These are phyloP conservation scores for Nasturtium officinale DNA, from an alignment of 345 rosid species.

Conservation along the genomic window DNA sequence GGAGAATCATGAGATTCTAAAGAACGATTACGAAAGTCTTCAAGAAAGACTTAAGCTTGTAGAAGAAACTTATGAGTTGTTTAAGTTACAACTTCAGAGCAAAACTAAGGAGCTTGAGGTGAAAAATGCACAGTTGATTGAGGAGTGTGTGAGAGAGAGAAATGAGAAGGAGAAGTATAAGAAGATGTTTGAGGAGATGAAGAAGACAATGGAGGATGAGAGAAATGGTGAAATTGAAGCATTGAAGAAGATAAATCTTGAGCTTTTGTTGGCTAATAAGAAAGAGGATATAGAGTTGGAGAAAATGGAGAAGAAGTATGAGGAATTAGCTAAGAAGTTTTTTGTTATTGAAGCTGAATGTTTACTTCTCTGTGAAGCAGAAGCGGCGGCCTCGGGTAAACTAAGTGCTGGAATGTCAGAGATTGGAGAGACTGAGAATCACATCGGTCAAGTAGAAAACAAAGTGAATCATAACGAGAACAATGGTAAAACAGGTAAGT, in stretches of 20 bases:
- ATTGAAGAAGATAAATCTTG: no score
- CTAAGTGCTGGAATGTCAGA: slow-evolving; percentile 6
- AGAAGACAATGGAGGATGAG: not conserved
- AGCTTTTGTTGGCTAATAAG: no score
- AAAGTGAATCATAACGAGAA: not conserved
- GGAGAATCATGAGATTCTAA: slow-evolving; percentile 30
- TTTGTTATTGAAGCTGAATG: no score
- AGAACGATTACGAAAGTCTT: not conserved
- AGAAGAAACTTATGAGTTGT: slow-evolving; percentile 7
- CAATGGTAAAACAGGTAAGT: slow-evolving; percentile 16
- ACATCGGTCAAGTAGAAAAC: not conserved
- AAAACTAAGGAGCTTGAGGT: not conserved
- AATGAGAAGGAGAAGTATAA: not conserved
- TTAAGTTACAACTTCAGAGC: no score
- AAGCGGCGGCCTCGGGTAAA: no score
- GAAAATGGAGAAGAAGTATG: no score
- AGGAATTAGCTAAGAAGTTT: no score
- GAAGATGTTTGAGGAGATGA: slow-evolving; percentile 15
- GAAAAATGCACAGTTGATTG: not conserved
- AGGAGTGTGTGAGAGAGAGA: slow-evolving; percentile 8
- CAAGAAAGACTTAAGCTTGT: not conserved
- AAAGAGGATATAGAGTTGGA: no score
- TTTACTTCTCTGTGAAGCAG: no score
- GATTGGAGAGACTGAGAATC: slow-evolving; percentile 7
- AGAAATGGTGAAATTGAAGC: not conserved